phyloP scores from a whole-genome alignment of 2,329 filamentous ascomycete species.

The Monosporascus sp. region DNA sequence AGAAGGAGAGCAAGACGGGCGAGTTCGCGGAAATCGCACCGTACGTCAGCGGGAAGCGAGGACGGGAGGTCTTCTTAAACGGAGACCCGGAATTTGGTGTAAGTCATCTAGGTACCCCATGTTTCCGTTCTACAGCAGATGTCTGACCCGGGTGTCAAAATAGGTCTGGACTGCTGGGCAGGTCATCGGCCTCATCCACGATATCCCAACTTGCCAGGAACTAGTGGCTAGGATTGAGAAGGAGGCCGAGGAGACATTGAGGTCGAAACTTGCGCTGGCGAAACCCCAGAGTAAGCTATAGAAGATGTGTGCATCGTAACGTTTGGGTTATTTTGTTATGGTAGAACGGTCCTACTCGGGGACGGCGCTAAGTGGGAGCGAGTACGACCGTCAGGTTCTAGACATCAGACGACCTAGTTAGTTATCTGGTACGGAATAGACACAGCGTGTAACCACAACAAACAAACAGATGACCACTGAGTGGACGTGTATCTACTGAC shows the following conservation, averaged over 20 bases:
- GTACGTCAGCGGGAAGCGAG: slow-evolving; percentile 84
- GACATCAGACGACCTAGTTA: too few species aligned
- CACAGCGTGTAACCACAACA: too few species aligned
- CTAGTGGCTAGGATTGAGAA: slow-evolving; percentile 69
- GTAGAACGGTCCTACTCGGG: too few species aligned
- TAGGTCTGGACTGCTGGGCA: slow-evolving; percentile 96
- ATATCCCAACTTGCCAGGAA: slow-evolving; percentile 70
- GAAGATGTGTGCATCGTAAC: slow-evolving; percentile 4
- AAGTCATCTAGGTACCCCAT: slow-evolving; percentile 35
- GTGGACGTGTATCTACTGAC: too few species aligned
- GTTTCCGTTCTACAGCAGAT: background rate
- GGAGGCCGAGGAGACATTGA: slow-evolving; percentile 65
- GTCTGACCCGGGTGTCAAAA: background rate
- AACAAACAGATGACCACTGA: too few species aligned
- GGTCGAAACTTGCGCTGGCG: slow-evolving; percentile 52
- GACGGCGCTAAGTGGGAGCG: too few species aligned
- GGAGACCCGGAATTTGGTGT: slow-evolving; percentile 88
- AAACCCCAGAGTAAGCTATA: slow-evolving; percentile 56
- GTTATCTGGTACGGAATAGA: too few species aligned
- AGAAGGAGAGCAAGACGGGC: slow-evolving; percentile 74
- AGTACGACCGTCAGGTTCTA: too few species aligned
- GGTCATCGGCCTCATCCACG: slow-evolving; percentile 83
- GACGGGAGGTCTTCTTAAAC: slow-evolving; percentile 84
- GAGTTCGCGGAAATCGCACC: slow-evolving; percentile 87
- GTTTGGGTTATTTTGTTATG: background rate